These are phyloP conservation scores for Microsporum canis DNA, from an alignment of 2,329 filamentous ascomycete species.

Conservation along the genomic window DNA sequence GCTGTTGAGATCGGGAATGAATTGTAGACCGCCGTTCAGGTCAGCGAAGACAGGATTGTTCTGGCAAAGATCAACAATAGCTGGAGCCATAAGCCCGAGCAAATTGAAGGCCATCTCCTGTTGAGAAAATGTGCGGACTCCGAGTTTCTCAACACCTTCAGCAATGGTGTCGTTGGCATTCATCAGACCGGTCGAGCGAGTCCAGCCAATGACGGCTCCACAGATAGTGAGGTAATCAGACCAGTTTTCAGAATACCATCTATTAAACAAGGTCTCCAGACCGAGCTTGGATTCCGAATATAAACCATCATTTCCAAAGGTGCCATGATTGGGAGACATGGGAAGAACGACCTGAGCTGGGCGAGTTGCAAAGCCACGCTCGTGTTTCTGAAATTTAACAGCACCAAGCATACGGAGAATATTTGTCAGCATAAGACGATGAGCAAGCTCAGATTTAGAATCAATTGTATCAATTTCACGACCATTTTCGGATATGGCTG, in stretches of 20 bases:
- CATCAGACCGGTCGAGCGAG: constrained; percentile 95
- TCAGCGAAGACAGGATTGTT: constrained; percentile 92
- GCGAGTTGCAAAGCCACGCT: constrained; percentile 82
- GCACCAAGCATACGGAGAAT: constrained; percentile 78
- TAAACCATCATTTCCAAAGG: constrained; percentile 92
- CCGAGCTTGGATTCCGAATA: constrained; percentile 98
- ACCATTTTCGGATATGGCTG: constrained; percentile 93
- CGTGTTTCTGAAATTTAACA: constrained; percentile 82
- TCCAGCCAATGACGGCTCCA: constrained; percentile 97
- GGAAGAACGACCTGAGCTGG: constrained; percentile 94
- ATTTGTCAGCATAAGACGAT: constrained; percentile 98
- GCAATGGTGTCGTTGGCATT: constrained; percentile 95
- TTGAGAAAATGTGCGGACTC: constrained; percentile 96
- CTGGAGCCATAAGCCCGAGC: constrained; percentile 86
- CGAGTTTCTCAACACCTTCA: constrained; percentile 90
- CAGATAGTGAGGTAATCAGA: constrained; percentile 95
- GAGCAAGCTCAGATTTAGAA: constrained; percentile 92
- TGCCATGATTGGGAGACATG: constrained; percentile 94
- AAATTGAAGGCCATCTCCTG: constrained; percentile 99
- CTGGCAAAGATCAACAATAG: constrained; percentile 91
- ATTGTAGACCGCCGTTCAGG: constrained; percentile 93
- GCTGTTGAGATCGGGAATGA: constrained; percentile 90
- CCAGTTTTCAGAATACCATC: constrained; percentile 98
- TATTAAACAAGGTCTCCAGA: constrained; percentile 93
- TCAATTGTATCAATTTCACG: constrained; percentile 95